These are phyloP conservation scores for Sporobolomyces pararoseus DNA, from an alignment of 768 basidiomycete species.

Conservation along the genomic window DNA sequence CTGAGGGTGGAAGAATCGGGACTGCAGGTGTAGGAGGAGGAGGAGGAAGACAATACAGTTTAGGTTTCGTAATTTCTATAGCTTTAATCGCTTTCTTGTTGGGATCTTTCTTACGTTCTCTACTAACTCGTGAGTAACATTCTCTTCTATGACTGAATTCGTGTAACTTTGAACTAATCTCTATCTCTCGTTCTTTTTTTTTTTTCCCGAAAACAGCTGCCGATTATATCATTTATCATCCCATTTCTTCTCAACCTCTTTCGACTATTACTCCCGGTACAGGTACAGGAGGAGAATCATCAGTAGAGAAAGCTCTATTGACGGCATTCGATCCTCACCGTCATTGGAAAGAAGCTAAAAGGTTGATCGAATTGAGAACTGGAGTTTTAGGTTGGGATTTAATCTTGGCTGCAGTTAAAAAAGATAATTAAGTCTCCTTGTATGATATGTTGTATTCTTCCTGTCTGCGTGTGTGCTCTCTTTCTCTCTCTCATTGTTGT, in stretches of 20 bases:
- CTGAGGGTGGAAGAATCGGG: constrained; percentile 6
- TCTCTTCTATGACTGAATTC: constrained; percentile 56
- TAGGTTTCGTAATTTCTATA: constrained; percentile 65
- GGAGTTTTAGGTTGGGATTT: constrained; percentile 34
- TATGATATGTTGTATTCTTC: no score
- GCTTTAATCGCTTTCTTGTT: constrained; percentile 85
- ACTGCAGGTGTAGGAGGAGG: constrained; percentile 26
- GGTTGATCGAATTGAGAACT: constrained; percentile 40
- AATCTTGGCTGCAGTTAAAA: constrained; percentile 41
- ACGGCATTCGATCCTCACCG: constrained; percentile 39
- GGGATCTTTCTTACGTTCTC: constrained; percentile 80
- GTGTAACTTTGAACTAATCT: no score
- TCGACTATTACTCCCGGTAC: not conserved
- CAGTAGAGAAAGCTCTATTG: constrained; percentile 39
- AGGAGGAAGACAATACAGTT: constrained; percentile 52
- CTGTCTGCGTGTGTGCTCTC: no score
- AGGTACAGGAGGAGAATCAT: not conserved
- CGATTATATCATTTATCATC: constrained; percentile 40
- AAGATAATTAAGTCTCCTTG: no score
- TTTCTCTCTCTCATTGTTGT: no score
- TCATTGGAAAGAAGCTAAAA: constrained; percentile 42
- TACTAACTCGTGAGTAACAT: constrained; percentile 89
- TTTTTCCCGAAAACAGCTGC: constrained; percentile 17
- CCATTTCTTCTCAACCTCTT: constrained; percentile 11
- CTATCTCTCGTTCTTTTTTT: not conserved